These are phyloP conservation scores for Colletotrichum sp. DNA, from an alignment of 2,329 filamentous ascomycete species.

Conservation along the genomic window DNA sequence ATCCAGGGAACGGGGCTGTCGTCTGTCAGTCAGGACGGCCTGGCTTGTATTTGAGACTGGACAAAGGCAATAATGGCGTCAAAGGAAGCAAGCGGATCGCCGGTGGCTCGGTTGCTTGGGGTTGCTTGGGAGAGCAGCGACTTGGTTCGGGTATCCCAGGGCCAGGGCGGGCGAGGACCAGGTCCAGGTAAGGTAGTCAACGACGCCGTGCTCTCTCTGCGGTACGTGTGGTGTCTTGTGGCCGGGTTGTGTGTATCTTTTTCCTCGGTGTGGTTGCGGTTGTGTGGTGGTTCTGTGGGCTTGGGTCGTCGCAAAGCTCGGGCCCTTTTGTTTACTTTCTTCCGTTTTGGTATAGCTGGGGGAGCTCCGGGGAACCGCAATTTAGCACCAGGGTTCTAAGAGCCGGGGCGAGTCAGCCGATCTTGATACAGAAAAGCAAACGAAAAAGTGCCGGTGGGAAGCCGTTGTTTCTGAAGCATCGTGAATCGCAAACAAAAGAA, in stretches of 20 bases:
- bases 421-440: conserved; percentile 21
- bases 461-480: conserved; percentile 24
- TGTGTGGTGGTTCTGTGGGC: conserved; percentile 9
- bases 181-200: background rate
- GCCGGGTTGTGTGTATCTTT: background rate
- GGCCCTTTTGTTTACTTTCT: conserved; percentile 46
- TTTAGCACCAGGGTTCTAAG: conserved; percentile 18
- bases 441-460: conserved; percentile 5
- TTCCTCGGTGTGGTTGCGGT: background rate
- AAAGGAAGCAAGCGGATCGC: conserved; percentile 17
- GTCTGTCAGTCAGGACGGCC: conserved; percentile 21
- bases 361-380: conserved; percentile 17
- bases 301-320: conserved; percentile 30
- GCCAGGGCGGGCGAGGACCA: conserved; percentile 1
- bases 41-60: conserved; percentile 19
- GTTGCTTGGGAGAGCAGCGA: conserved; percentile 13
- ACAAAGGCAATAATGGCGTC: background rate
- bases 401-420: conserved; percentile 20
- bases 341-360: conserved; percentile 40
- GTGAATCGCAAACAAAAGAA: conserved; percentile 18
- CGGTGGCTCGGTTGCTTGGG: conserved; percentile 3
- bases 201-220: background rate
- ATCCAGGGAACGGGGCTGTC: conserved; percentile 19
- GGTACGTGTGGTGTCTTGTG: background rate
- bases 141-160: conserved; percentile 4